Base-by-base conservation (phyloP, 2,329 filamentous ascomycete species). In the Tolypocladium paradoxum region DNA sequence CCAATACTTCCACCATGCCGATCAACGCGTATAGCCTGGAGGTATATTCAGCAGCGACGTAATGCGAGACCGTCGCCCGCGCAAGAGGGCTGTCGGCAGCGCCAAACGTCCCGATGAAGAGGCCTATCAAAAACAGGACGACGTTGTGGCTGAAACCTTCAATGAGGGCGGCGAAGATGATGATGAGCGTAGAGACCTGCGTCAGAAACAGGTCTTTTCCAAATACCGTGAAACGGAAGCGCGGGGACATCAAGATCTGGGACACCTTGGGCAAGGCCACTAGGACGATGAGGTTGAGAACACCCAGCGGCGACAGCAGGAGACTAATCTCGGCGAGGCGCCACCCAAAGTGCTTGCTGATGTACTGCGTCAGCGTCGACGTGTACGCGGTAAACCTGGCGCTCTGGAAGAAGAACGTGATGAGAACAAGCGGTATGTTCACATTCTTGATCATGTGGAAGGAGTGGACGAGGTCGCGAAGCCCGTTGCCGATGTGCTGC, bases 291-390 rank as follows among this genome's bases (percentile, higher is more conserved):
- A 75, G 62, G 45, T 69, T 68, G 33, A 73, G 62, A 4, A 75
- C 48, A 22, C 72, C 71, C 4, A 72, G 55, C 0, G 72, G 69
- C 1, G 72, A 72, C 8, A 74, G 62, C 33, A 75, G 62, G 52
- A 73, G 65, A 53, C 68, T 72, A 0, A 67, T 69, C 52, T 73
- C 64, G 20, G 68, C 71, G 31, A 76, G 64, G 22, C 60, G 67
- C 72, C 72, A 75, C 49, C 65, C 65, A 47, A 74, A 75, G 53
- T 73, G 62, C 53, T 72, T 74, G 66, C 70, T 73, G 52, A 76
- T 60, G 40, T 72, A 72, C 59, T 75, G 73, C 5, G 67, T 61
- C 33, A 75, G 60, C 0, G 65, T 71, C 7, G 60, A 60, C 14
- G 65, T 63, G 56, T 70, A 67, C 6, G 69, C 68, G 0, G 64